Evolutionary conservation across 1,284 basidiomycete genomes (phyloP), one percentile per base, ranked within the genome.

Genomic region (Marasmius oreades): DNA sequence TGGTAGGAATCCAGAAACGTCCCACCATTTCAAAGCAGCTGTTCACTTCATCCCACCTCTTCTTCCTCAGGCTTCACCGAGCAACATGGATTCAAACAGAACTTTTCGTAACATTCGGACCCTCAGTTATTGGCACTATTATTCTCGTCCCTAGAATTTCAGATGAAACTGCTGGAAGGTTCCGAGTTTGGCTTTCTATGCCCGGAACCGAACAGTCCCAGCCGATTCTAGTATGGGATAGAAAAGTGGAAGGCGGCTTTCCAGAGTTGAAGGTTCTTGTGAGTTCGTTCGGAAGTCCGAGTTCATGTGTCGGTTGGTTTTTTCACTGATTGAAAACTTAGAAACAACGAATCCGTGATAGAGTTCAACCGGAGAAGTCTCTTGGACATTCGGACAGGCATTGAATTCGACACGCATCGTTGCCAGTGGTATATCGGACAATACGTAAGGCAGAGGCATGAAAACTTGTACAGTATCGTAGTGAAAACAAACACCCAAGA

Each of bases 11-110:
- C 52, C 18, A 37, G 14, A 11, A 22, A n/a, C n/a, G n/a, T n/a
- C 3, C 36, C n/a, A 7, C 20, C 12, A 12, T 31, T n/a, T 53
- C n/a, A n/a, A 45, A 36, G 2, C 43, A 33, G 12, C 36, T 12
- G n/a, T 24, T 12, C 20, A 18, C 4, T 10, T 10, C 37, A 8
- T 8, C 28, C 16, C 24, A 10, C 18, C n/a, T 28, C 14, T 5
- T 16, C 60, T 55, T 61, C 39, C 57, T 48, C 63, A 92, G 91
- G 91, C 76, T 92, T 24, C 91, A 93, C 62, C 80, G 93, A 65
- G 93, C 93, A 36, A 84, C 83, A 12, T 96, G 93, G 93, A 81
- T 86, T 3, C 89, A 92, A 59, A 96, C 93, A 0, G 93, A 96
- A 65, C 79, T 96, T 20, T 82, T 94, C 65, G 71, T 96, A 50